Base-by-base conservation (phyloP, 2,329 filamentous ascomycete genomes). In the Grosmannia clavigera region DNA sequence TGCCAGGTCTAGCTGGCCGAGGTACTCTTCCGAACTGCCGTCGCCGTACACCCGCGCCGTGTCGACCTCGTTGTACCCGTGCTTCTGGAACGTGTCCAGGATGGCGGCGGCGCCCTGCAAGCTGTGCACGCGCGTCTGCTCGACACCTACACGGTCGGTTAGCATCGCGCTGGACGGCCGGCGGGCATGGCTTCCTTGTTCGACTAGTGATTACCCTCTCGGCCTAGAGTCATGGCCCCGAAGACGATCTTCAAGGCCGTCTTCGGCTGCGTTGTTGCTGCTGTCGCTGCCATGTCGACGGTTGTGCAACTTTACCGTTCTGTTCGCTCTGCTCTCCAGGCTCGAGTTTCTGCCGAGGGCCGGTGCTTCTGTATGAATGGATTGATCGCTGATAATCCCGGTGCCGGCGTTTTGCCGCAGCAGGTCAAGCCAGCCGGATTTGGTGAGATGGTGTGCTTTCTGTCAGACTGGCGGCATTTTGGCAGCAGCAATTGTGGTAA, bases 51-150 rank as follows among this genome's bases (percentile, higher is more conserved):
- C 69, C 16, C 85, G 78, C 0, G 86, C 85, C 0, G 85, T 88
- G 68, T 90, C 86, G 58, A 90, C 70, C 66, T 90, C 86, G 66
- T 81, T 79, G 72, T 88, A 84, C 22, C 85, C 85, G 66, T 82
- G 77, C 31, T 76, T 74, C 68, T 87, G 83, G 68, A 89, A 82
- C 63, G 82, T 76, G 68, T 87, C 82, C 43, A 89, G 76, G 58
- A 80, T 80, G 62, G 77, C 76, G 61, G 80, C 82, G 69, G 78
- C 83, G 33, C 84, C 81, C 55, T 81, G 55, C 9, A 70, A 57
- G n/a, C 64, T 62, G 54, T 68, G 61, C 1, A 71, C 66, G 3
- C 69, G 68, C 2, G 66, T 61, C 64, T 68, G 66, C 38, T 67
- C 65, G 12, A 62, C 64, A 22, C 65, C 68, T 66, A 29, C 3